Percentiles rank a stretch among this genome's conserved stretches.
Conservation (phyloP, 2,329 filamentous ascomycete genomes). For the Meredithiella fracta region DNA sequence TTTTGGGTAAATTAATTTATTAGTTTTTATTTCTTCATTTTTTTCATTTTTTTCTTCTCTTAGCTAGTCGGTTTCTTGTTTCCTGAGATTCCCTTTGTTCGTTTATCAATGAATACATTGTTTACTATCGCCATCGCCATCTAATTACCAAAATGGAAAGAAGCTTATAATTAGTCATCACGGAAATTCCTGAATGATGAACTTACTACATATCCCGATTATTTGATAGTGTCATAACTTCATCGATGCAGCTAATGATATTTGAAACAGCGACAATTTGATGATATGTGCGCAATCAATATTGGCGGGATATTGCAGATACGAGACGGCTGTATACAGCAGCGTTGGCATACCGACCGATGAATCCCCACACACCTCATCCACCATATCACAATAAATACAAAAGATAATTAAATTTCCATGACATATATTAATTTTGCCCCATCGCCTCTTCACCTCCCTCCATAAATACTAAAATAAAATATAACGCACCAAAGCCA, state of each 20-base stretch:
- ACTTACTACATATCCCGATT: background rate
- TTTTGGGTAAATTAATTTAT: background rate
- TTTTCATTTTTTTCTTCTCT: background rate
- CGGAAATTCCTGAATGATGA: too few relatives aligned
- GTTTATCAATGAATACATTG: background rate
- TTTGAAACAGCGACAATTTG: too few relatives aligned
- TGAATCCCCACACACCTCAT: background rate
- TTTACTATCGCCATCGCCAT: too few relatives aligned
- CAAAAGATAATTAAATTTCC: background rate
- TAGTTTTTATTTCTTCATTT: background rate
- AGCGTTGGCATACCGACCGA: background rate
- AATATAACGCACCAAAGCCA: too few relatives aligned
- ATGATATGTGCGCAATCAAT: too few relatives aligned
- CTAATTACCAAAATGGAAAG: too few relatives aligned
- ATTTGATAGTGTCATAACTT: too few relatives aligned
- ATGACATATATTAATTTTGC: constrained; percentile 1
- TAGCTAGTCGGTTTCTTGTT: background rate
- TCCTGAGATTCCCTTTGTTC: background rate
- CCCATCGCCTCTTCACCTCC: background rate
- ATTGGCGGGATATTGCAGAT: background rate
- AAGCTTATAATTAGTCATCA: too few relatives aligned
- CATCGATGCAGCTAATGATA: too few relatives aligned
- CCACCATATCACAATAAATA: background rate
- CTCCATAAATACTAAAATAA: background rate
- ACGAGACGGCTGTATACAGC: too few relatives aligned